Evolutionary conservation across 2,329 filamentous ascomycete genomes (phyloP), one percentile per base, ranked within the genome.

Genomic region (Stylonectria norvegica): DNA sequence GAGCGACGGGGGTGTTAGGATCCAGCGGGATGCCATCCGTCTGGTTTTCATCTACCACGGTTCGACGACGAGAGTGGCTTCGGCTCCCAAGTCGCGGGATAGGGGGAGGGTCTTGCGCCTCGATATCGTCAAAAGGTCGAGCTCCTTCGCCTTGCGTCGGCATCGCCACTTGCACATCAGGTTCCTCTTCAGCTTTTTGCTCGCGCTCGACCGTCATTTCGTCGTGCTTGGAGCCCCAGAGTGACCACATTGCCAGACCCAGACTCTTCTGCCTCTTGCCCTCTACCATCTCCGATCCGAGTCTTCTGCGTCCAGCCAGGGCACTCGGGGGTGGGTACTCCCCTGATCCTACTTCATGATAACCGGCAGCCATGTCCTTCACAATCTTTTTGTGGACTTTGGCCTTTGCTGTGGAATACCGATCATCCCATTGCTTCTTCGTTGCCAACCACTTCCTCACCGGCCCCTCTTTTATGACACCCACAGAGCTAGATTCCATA

Each of bases 191-290:
- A 1, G 73, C 72, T 48, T 73, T 71, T 37, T 75, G 62, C 58
- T 83, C 78, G 4, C 78, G 69, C 33, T 72, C 68, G 4, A 94
- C 73, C 0, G 85, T 86, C 47, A 74, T 74, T 62, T 91, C 78
- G 59, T 97, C 93, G 58, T 96, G 89, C 60, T 86, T 94, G 32
- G 85, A 90, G 11, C 88, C 89, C 86, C 89, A 94, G 2, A 84
- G 72, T 35, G 82, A 86, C 91, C 91, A 97, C 49, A 96, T 68
- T 3, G 83, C 79, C 62, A 96, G 71, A 6, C 85, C 87, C 65
- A 85, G 79, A 49, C 86, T 89, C 71, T 78, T 83, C 50, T 66
- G 73, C 63, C 72, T 81, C 58, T 75, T 75, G 53, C 71, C 72
- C 47, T 60, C 56, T 1, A 52, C 47, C n/a, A 58, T 23, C 12